Conservation (phyloP, 768 basidiomycete genomes). For the Lactarius pseudohatsudake region DNA sequence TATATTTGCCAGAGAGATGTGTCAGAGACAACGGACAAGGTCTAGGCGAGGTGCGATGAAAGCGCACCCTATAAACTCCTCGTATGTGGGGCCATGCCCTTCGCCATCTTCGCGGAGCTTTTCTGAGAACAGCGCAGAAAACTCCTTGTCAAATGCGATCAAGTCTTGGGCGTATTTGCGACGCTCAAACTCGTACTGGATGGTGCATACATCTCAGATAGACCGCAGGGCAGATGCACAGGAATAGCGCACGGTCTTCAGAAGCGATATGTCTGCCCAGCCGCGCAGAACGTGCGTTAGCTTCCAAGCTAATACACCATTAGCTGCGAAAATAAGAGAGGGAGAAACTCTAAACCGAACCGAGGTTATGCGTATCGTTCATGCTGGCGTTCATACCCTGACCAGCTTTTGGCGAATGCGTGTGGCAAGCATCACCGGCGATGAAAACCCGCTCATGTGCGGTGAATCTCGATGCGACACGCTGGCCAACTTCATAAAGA, state of each 20-base stretch:
- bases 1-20: not conserved
- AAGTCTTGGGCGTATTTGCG: slow-evolving; percentile 54
- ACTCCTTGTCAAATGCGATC: slow-evolving; percentile 53
- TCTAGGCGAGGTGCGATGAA: not conserved
- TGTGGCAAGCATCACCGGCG: slow-evolving; percentile 55
- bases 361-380: slow-evolving; percentile 54
- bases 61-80: slow-evolving; percentile 46
- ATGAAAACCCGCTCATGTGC: slow-evolving; percentile 52
- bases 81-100: slow-evolving; percentile 48
- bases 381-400: slow-evolving; percentile 57
- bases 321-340: not conserved
- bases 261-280: slow-evolving; percentile 45
- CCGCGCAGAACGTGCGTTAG: slow-evolving; percentile 49
- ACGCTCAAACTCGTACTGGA: slow-evolving; percentile 53
- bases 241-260: slow-evolving; percentile 43
- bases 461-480: slow-evolving; percentile 53
- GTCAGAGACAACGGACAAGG: not conserved
- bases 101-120: slow-evolving; percentile 45
- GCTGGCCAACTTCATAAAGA: slow-evolving; percentile 47
- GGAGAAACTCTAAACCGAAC: slow-evolving; percentile 28
- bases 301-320: slow-evolving; percentile 46
- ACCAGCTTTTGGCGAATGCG: slow-evolving; percentile 47
- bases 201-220: not conserved
- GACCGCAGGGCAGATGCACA: not conserved
- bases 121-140: slow-evolving; percentile 52